Percentiles rank a stretch among this genome's conserved stretches.
Conservation (phyloP, 148 eudicot species). For the Chenopodium berlandieri region DNA sequence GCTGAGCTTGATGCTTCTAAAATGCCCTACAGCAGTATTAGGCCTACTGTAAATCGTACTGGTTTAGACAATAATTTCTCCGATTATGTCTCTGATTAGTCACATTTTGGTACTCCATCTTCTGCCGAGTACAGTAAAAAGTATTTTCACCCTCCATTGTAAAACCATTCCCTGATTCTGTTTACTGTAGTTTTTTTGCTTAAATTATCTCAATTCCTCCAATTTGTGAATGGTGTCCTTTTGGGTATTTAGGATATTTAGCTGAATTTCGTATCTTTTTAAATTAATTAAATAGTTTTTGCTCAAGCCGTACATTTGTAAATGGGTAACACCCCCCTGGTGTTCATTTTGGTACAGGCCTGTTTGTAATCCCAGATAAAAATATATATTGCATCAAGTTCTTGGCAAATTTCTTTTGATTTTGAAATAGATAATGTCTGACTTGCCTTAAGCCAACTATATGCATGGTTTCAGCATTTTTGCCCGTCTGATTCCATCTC, state of each 20-base stretch:
- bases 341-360: background rate
- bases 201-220: background rate
- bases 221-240: background rate
- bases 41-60: conserved; percentile 11
- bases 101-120: background rate
- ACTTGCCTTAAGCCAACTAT: background rate
- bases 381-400: background rate
- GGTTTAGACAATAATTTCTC: background rate
- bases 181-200: background rate
- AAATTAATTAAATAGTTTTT: conserved; percentile 1
- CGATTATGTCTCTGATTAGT: background rate
- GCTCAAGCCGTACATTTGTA: background rate
- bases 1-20: background rate
- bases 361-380: background rate
- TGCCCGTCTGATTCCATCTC: no score
- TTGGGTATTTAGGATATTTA: background rate
- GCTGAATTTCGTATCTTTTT: background rate
- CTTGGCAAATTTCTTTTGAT: background rate
- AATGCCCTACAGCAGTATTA: background rate
- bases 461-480: background rate
- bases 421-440: background rate
- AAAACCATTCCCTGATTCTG: background rate
- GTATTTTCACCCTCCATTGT: conserved; percentile 1
- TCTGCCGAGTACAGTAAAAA: background rate
- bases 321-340: background rate